phyloP scores from a whole-genome alignment of 1,284 basidiomycete genomes.

The Pyrrhoderma noxium region DNA sequence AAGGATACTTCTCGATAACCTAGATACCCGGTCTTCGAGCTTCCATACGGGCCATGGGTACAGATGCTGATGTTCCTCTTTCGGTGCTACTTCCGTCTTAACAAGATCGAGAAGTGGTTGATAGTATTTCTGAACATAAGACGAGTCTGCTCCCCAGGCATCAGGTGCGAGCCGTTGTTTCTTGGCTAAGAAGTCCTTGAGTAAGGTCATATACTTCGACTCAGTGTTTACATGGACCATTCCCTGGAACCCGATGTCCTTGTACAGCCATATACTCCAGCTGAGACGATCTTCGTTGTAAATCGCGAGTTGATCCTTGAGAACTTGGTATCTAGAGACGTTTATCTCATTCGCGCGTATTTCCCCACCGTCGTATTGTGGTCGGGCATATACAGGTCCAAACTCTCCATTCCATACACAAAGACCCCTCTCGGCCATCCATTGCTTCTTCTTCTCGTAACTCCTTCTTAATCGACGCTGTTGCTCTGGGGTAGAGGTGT shows the following conservation, averaged over 20 bases:
- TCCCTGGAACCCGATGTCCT: slow-evolving; percentile 51
- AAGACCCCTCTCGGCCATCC: slow-evolving; percentile 25
- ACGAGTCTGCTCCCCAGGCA: slow-evolving; percentile 59
- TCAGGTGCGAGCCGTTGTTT: slow-evolving; percentile 60
- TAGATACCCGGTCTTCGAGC: slow-evolving; percentile 27
- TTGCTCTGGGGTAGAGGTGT: slow-evolving; percentile 26
- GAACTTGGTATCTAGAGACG: slow-evolving; percentile 34
- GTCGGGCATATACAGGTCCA: slow-evolving; percentile 26
- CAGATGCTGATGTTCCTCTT: slow-evolving; percentile 31
- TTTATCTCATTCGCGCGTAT: slow-evolving; percentile 31
- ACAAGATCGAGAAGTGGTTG: slow-evolving; percentile 51
- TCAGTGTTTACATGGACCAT: slow-evolving; percentile 42
- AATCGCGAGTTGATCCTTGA: slow-evolving; percentile 42
- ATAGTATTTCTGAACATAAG: slow-evolving; percentile 47
- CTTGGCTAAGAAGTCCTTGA: slow-evolving; percentile 42
- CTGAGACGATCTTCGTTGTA: slow-evolving; percentile 38
- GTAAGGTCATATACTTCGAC: slow-evolving; percentile 42
- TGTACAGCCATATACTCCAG: slow-evolving; percentile 57
- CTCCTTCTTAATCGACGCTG: slow-evolving; percentile 25
- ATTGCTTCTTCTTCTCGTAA: slow-evolving; percentile 29
- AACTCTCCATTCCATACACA: slow-evolving; percentile 37
- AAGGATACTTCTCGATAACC: slow-evolving; percentile 51
- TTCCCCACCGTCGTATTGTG: slow-evolving; percentile 23
- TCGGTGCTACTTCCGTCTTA: slow-evolving; percentile 33
- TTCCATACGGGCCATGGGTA: slow-evolving; percentile 40